Evolutionary conservation across 768 basidiomycete genomes (phyloP), one percentile per base, ranked within the genome.

Genomic region (Leccinum boreale): DNA sequence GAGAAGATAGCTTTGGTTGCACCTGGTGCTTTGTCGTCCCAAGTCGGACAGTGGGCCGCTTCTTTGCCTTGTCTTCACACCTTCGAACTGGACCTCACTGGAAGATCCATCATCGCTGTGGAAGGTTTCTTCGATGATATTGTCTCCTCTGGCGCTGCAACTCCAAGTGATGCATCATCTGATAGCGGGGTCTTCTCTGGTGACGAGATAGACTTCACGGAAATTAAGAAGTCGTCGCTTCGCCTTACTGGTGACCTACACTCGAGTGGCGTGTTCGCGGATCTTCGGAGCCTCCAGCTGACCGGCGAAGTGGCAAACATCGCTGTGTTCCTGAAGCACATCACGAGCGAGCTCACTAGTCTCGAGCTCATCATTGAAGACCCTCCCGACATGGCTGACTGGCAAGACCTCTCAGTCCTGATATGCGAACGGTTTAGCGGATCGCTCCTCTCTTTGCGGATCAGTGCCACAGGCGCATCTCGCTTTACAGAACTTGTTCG

Each of bases 401-500:
- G 90, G 90, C 84, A 83, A 59, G 84, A 90, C 61, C 77, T 91
- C 19, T 87, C 83, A 44, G 73, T 72, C 48, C 67, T 87, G 65
- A 78, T 91, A 52, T 84, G 80, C 62, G 83, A 88, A 60, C 75
- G 79, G 62, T 89, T 90, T 63, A 77, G 80, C 14, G 70, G 77
- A 48, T 80, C 83, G 14, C 74, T 92, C 52, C 80, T 83, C 64
- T 79, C 81, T 10, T 70, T 91, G 59, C 80, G 81, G 55, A 78
- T 91, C 60, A 74, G 79, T 23, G 86, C 89, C 6, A 85, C 84
- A 0, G 84, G 87, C 17, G 81, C 86, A 23, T 84, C 84, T n/a
- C 83, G 90, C 55, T 95, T 91, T 77, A 80, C 82, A 4, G 91
- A 94, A 60, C 81, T 95, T 48, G 83, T 89, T 51, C 85, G 91